Evolutionary conservation across 1,284 basidiomycete species (phyloP), one percentile per base, ranked within the genome.

Genomic region (Phellinidium pouzarii): DNA sequence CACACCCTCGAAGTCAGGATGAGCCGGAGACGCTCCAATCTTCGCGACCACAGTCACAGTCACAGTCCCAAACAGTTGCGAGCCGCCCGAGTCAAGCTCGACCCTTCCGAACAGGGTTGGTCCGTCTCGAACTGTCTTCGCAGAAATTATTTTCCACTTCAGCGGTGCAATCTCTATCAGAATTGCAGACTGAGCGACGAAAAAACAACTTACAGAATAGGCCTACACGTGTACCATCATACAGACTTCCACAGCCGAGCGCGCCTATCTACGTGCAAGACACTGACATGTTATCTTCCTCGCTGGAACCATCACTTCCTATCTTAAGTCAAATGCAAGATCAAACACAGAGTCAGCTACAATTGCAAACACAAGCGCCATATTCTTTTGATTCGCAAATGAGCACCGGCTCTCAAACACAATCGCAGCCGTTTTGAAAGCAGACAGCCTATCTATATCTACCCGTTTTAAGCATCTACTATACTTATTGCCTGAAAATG

Each of bases 331-430:
- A 55, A 36, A 26, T 37, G 19, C 31, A 31, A 6, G 45, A 50
- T 14, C 20, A 29, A 22, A 19, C 25, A 23, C 43, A 56, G 22
- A 41, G 34, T 20, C 45, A 48, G 37, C 47, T 45, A 40, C 48
- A 40, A 12, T 38, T 56, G 19, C 50, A 47, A 11, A 43, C 54
- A n/a, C 54, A 56, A 19, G 54, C 54, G 22, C 44, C 54, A 12
- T 52, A 52, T 40, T 29, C 38, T 14, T 48, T 48, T 29, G 54
- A 52, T 34, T 56, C 50, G 3, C 50, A 52, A 27, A n/a, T 44
- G 6, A 27, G 22, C 5, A 45, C 50, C 3, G 43, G 38, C 44
- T 55, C 53, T 1, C 49, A 55, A 20, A 19, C 26, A 1, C 44
- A 46, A 31, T 46, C 44, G 5, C 44, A 46, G 27, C 3, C 14